Percentiles rank a stretch among this genome's conserved stretches.
Conservation (phyloP, 75 land plant species). For the Cunninghamia lanceolata region DNA sequence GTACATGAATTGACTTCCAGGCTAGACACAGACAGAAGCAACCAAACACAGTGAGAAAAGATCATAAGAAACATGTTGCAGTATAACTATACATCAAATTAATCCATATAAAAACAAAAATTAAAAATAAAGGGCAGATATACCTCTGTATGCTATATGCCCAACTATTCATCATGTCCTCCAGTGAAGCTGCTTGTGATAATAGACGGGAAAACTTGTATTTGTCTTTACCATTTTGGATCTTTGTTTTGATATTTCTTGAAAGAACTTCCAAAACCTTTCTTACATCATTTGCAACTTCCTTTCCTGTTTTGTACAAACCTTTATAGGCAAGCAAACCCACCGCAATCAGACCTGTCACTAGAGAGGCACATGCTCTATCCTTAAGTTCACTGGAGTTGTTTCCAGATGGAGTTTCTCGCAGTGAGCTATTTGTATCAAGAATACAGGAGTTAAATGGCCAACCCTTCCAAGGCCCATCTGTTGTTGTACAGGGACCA, state of each 20-base stretch:
- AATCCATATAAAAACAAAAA: conserved; percentile 11
- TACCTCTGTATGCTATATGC: conserved; percentile 67
- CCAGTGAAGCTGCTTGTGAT: conserved; percentile 80
- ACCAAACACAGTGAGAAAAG: conserved; percentile 4
- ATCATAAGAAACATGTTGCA: neutral
- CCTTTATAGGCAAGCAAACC: conserved; percentile 83
- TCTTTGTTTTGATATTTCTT: conserved; percentile 44
- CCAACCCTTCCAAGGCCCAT: conserved; percentile 62
- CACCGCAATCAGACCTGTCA: conserved; percentile 82
- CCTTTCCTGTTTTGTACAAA: conserved; percentile 54
- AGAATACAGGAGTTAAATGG: conserved; percentile 58
- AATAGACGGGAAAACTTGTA: conserved; percentile 54
- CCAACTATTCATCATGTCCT: conserved; percentile 80
- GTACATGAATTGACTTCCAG: conserved; percentile 22
- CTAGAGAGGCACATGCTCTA: conserved; percentile 25
- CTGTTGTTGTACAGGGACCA: conserved; percentile 61
- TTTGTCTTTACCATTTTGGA: conserved; percentile 62
- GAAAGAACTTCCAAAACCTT: conserved; percentile 68
- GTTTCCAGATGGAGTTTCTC: conserved; percentile 8
- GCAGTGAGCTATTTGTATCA: conserved; percentile 23
- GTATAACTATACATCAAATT: neutral
- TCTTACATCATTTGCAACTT: conserved; percentile 68
- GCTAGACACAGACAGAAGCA: conserved; percentile 29
- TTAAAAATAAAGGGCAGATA: neutral
- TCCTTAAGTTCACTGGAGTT: conserved; percentile 21